A percentile compares a stretch with the other conserved stretches of the same genome.
These are phyloP conservation scores for Nitzschia palea DNA, from an alignment of 108 stramenopile genomes.

Conservation along the genomic window DNA sequence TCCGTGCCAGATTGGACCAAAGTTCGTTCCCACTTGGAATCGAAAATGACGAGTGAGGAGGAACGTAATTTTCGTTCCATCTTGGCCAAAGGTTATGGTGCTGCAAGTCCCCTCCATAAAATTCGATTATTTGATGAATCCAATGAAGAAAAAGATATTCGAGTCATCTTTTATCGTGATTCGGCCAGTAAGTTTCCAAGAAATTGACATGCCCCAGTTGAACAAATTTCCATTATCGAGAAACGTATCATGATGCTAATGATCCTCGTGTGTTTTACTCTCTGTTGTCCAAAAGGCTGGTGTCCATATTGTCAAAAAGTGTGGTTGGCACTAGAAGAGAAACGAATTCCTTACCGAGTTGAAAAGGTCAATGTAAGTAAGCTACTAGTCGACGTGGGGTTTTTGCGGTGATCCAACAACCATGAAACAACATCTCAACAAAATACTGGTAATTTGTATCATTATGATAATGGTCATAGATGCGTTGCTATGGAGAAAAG, in stretches of 20 bases:
- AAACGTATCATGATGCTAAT: too few species aligned
- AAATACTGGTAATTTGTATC: too few species aligned
- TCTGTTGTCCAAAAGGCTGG: too few species aligned
- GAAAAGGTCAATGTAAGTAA: conserved; percentile 71
- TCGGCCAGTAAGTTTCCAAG: conserved; percentile 83
- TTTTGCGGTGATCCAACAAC: too few species aligned
- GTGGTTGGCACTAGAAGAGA: conserved; percentile 81
- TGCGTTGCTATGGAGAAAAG: conserved; percentile 90
- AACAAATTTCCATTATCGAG: too few species aligned
- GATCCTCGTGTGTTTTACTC: too few species aligned
- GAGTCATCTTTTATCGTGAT: conserved; percentile 83
- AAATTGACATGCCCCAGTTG: too few species aligned
- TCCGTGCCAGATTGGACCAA: neutral
- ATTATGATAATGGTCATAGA: conserved; percentile 15
- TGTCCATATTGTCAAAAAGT: conserved; percentile 91
- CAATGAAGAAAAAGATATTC: conserved; percentile 75
- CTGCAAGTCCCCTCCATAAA: conserved; percentile 67
- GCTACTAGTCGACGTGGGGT: too few species aligned
- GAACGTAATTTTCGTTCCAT: conserved; percentile 67
- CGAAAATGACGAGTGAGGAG: conserved; percentile 19
- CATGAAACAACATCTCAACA: too few species aligned
- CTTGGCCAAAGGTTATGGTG: conserved; percentile 63
- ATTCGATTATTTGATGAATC: conserved; percentile 79
- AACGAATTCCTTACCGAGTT: conserved; percentile 84
- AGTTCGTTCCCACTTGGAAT: neutral